These are phyloP conservation scores for Xerocomellus amylosporus DNA, from an alignment of 768 basidiomycete species.

Conservation along the genomic window DNA sequence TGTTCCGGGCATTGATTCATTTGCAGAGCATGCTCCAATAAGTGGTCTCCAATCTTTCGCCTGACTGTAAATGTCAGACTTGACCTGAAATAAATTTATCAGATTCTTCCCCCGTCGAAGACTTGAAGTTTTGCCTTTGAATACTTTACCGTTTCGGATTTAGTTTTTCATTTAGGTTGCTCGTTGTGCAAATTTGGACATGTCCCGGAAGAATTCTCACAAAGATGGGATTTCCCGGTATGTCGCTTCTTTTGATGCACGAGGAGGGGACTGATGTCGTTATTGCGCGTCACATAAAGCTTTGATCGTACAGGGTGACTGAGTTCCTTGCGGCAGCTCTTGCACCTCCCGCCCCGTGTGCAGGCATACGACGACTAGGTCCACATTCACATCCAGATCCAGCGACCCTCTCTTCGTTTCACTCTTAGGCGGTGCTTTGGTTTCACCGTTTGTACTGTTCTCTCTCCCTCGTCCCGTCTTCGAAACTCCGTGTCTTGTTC, in stretches of 20 bases:
- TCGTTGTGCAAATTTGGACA: constrained; percentile 1
- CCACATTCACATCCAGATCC: constrained; percentile 1
- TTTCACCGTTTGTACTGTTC: not conserved
- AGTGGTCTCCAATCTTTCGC: not conserved
- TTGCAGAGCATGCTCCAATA: not conserved
- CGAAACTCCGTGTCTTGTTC: not conserved
- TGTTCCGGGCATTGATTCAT: constrained; percentile 1
- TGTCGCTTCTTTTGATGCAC: constrained; percentile 28
- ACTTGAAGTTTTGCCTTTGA: not conserved
- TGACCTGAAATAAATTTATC: not conserved
- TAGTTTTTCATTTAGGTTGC: not conserved
- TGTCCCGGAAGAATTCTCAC: constrained; percentile 14
- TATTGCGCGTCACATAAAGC: constrained; percentile 24
- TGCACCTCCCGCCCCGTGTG: constrained; percentile 19
- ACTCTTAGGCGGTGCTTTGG: not conserved
- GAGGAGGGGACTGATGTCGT: constrained; percentile 14
- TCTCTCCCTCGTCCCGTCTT: not conserved
- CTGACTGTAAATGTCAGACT: not conserved
- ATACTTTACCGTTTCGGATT: not conserved
- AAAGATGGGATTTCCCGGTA: constrained; percentile 22
- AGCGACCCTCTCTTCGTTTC: not conserved
- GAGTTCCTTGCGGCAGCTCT: constrained; percentile 2
- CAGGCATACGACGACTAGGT: constrained; percentile 24
- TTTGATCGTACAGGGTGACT: constrained; percentile 2
- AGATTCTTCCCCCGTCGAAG: not conserved